Evolutionary conservation across 306 rosid genomes (phyloP).

Genomic region (Phaseolus lunatus): DNA sequence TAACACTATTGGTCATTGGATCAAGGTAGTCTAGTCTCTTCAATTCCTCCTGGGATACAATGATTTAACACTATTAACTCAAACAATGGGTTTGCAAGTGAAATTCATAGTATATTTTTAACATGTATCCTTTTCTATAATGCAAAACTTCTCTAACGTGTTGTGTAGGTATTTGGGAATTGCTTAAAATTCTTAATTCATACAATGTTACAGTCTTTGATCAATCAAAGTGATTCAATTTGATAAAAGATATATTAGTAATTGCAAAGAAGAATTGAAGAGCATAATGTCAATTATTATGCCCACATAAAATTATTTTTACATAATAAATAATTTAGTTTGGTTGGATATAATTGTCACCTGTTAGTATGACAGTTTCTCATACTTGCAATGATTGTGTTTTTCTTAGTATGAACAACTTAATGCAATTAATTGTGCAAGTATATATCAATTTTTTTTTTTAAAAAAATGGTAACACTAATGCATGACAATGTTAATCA

Average conservation of each 20-base stretch:
- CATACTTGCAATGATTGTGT: too few relatives aligned
- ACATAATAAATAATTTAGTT: too few relatives aligned
- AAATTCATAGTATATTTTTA: conserved; percentile 40
- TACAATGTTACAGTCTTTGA: conserved; percentile 7
- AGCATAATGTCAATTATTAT: neutral
- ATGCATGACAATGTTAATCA: too few relatives aligned
- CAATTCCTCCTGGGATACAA: conserved; percentile 78
- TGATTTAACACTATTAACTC: conserved; percentile 71
- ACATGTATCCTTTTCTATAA: conserved; percentile 27
- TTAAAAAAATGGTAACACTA: too few relatives aligned
- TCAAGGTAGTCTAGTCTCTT: conserved; percentile 78
- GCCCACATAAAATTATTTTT: too few relatives aligned
- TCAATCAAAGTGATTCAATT: conserved; percentile 16
- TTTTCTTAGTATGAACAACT: too few relatives aligned
- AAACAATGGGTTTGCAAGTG: conserved; percentile 96
- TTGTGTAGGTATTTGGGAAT: neutral
- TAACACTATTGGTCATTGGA: conserved; percentile 75
- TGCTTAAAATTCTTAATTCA: conserved; percentile 36
- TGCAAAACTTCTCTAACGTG: neutral
- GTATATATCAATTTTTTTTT: too few relatives aligned
- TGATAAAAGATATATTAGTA: neutral
- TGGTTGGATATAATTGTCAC: too few relatives aligned
- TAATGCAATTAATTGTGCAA: too few relatives aligned
- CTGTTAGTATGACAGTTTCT: too few relatives aligned
- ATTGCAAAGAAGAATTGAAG: neutral